Percentiles rank a stretch among this genome's conserved stretches.
phyloP scores from a whole-genome alignment of 768 basidiomycete species.

The Suillus sp. region DNA sequence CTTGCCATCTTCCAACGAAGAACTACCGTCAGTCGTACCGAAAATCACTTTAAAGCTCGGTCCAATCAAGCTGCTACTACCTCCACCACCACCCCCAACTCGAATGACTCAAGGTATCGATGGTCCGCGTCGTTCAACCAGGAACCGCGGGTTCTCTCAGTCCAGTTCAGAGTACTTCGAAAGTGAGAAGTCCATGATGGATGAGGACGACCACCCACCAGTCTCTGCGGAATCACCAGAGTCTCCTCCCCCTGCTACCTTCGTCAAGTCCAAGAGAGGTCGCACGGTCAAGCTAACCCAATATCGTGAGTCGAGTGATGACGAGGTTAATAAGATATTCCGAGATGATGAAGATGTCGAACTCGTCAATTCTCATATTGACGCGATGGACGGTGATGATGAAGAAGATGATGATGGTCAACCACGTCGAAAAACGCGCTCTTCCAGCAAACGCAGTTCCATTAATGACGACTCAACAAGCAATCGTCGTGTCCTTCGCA shows the following conservation, averaged over 20 bases:
- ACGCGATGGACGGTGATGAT: constrained; percentile 29
- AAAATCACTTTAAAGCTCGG: constrained; percentile 25
- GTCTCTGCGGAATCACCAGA: constrained; percentile 9
- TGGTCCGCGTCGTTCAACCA: constrained; percentile 29
- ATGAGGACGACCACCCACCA: constrained; percentile 23
- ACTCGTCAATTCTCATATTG: constrained; percentile 24
- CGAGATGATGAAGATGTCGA: constrained; percentile 13
- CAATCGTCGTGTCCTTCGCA: constrained; percentile 43
- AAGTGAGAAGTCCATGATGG: constrained; percentile 36
- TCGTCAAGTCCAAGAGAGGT: constrained; percentile 39
- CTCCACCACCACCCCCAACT: constrained; percentile 10
- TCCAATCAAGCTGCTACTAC: constrained; percentile 12
- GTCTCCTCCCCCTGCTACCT: constrained; percentile 15
- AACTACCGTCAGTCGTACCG: not conserved
- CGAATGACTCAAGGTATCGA: constrained; percentile 10
- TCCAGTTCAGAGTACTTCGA: constrained; percentile 36
- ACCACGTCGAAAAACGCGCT: constrained; percentile 21
- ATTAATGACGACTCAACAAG: not conserved
- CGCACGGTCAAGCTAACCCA: constrained; percentile 40
- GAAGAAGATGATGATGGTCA: constrained; percentile 36
- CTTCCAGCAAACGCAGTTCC: constrained; percentile 24
- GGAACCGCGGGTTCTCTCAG: constrained; percentile 22
- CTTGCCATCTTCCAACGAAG: not conserved
- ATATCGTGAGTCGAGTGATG: constrained; percentile 52
- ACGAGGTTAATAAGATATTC: constrained; percentile 32